Evolutionary conservation across 2,329 filamentous ascomycete species (phyloP).

Genomic region (Bipolaris victoriae): DNA sequence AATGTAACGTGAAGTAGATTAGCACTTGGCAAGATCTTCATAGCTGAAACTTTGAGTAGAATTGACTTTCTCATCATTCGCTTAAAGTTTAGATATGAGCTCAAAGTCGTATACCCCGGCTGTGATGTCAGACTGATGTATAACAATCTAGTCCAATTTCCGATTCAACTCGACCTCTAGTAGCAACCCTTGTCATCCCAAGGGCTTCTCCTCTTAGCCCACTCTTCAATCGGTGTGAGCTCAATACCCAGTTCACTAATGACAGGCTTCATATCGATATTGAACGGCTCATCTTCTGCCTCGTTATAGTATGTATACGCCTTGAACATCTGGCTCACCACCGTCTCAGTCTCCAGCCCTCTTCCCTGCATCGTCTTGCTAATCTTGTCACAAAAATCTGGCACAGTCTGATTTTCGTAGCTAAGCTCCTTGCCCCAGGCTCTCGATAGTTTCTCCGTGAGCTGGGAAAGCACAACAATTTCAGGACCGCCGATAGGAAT

Average conservation of each 20-base stretch:
- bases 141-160: background rate
- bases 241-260: slow-evolving; percentile 41
- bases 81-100: too few species aligned
- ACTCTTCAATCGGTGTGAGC: slow-evolving; percentile 47
- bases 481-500: slow-evolving; percentile 48
- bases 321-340: slow-evolving; percentile 51
- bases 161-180: background rate
- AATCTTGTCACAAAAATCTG: slow-evolving; percentile 38
- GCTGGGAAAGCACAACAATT: slow-evolving; percentile 41
- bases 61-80: too few species aligned
- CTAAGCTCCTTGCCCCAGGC: slow-evolving; percentile 43
- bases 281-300: slow-evolving; percentile 47
- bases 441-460: slow-evolving; percentile 43
- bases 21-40: too few species aligned
- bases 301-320: slow-evolving; percentile 53
- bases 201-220: slow-evolving; percentile 39
- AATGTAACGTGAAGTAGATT: too few species aligned
- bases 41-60: too few species aligned
- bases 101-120: too few species aligned
- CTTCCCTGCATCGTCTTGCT: slow-evolving; percentile 43
- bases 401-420: slow-evolving; percentile 43
- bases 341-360: slow-evolving; percentile 45
- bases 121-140: background rate
- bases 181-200: slow-evolving; percentile 27
- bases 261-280: slow-evolving; percentile 47